These are phyloP conservation scores for Chlorella sp. DNA, from an alignment of 139 green algal genomes.

Conservation along the genomic window DNA sequence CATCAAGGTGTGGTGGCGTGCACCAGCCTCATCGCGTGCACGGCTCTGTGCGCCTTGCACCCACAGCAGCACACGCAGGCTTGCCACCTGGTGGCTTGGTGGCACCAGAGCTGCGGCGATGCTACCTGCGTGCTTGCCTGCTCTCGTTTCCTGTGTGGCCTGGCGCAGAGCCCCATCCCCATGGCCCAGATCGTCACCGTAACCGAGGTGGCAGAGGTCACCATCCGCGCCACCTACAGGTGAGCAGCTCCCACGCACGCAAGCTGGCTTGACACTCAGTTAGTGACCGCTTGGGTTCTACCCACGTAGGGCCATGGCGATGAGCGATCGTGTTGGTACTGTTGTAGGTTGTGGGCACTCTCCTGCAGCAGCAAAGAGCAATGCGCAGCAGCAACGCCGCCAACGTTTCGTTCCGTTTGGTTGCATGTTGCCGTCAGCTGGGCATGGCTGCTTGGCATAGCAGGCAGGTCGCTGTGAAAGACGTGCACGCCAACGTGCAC, in stretches of 20 bases:
- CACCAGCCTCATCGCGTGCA: no score
- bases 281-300: not conserved
- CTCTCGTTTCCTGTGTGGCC: no score
- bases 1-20: not conserved
- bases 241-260: not conserved
- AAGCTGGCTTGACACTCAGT: not conserved
- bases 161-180: slow-evolving; percentile 8
- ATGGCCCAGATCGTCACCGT: slow-evolving; percentile 37
- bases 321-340: not conserved
- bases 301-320: not conserved
- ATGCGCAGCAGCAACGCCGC: no score
- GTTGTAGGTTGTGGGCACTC: no score
- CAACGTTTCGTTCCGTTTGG: not conserved
- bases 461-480: not conserved
- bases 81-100: no score
- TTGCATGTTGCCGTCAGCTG: not conserved
- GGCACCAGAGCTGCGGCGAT: no score
- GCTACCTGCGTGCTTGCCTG: no score
- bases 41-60: no score
- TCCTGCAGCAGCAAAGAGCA: no score
- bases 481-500: no score
- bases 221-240: slow-evolving; percentile 48
- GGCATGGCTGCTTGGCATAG: not conserved
- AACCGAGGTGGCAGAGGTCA: slow-evolving; percentile 49
- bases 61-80: no score